Base-by-base conservation (phyloP, 495 filamentous ascomycete species). In the Immersiella caudata region DNA sequence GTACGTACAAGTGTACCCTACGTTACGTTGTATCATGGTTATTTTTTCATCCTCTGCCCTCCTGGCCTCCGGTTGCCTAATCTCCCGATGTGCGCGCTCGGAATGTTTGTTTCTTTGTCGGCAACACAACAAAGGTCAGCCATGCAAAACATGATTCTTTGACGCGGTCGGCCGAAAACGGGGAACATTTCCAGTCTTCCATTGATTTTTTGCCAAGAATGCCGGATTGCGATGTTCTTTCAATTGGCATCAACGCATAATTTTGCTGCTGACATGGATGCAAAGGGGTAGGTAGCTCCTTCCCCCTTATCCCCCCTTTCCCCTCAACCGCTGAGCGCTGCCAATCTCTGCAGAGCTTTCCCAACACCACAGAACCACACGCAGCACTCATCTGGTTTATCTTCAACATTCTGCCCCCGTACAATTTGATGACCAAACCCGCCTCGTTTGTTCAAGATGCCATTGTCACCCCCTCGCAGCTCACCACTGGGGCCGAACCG, bases 91-190 rank as follows among this genome's bases (percentile, higher is more conserved):
- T 24, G 14, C 20, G 52, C 21, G 29, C 29, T 33, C 24, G 52
- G 52, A 46, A 46, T 55, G 52, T 2, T 24, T 22, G 21, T n/a
- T 55, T 55, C 52, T 55, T 55, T 55, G 52, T 55, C 20, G 40
- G 9, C n/a, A 22, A 9, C 21, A 55, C 52, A 60, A 60, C 57
- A 60, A 60, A 60, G 57, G 29, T 4, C n/a, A 9, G 26, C 57
- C 29, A 35, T 8, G 36, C 57, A 3, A 46, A 18, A 46, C 18
- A 20, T 22, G 21, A 6, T 40, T n/a, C 57, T 60, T 60, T 40
- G 57, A 35, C 14, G 57, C 20, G n/a, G 18, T 29, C 57, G 25
- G 21, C 57, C 29, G 57, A 60, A 60, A 60, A 60, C 57, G 57
- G 57, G 57, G 29, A 60, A 14, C 25, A 21, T 29, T 18, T n/a